Percentiles rank a stretch among this genome's conserved stretches.
These are phyloP conservation scores for Kernera saxatilis DNA, from an alignment of 345 rosid genomes.

Conservation along the genomic window DNA sequence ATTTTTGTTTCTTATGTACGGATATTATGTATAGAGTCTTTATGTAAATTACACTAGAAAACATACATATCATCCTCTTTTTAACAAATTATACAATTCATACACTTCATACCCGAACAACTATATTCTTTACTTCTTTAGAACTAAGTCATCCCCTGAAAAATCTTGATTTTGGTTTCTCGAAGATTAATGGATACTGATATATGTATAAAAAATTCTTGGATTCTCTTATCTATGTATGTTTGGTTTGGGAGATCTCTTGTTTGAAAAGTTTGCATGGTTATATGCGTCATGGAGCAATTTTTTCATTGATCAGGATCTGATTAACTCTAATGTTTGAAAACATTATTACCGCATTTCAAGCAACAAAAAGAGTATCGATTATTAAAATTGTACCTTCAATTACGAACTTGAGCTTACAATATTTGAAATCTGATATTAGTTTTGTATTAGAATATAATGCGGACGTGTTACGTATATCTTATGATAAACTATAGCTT, in stretches of 20 bases:
- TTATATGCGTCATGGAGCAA: neutral
- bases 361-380: neutral
- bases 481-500: constrained; percentile 1
- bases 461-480: constrained; percentile 5
- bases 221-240: neutral
- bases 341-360: neutral
- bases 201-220: too few relatives aligned
- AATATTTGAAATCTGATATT: neutral
- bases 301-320: neutral
- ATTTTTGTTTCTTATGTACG: neutral
- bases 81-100: neutral
- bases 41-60: neutral
- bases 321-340: neutral
- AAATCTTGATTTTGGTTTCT: too few relatives aligned
- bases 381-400: neutral
- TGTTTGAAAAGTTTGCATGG: neutral
- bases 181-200: too few relatives aligned
- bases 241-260: neutral
- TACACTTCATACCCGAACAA: neutral
- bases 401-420: neutral
- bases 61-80: neutral
- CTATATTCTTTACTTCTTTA: neutral
- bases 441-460: neutral
- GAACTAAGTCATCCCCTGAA: neutral
- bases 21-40: neutral